Evolutionary conservation across 2,329 filamentous ascomycete genomes (phyloP), one percentile per base, ranked within the genome.

Genomic region (Fusarium begoniae): DNA sequence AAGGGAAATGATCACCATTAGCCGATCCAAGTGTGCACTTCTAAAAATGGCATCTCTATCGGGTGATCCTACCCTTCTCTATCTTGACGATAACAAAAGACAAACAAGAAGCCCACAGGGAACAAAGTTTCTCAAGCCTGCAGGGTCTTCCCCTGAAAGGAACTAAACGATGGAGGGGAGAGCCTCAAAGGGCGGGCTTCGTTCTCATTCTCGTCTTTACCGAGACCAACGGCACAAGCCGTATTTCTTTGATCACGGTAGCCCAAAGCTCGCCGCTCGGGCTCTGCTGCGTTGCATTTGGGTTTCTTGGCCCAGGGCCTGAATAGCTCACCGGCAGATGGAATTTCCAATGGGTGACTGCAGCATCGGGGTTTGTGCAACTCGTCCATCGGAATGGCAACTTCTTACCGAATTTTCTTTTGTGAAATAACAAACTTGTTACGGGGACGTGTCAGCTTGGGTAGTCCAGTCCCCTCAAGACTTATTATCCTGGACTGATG

Each of bases 101-200:
- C 13, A 48, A 13, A 6, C 11, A 51, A 59, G 32, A 37, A 53
- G n/a, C 48, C 64, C 40, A 35, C 56, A 32, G 30, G 28, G 41
- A 63, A 64, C 58, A 69, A 54, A 56, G 66, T 71, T 70, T 63
- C 55, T 43, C 63, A 24, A 20, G 24, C 30, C 67, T 65, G 56
- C 71, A 76, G 73, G 76, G 76, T 61, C 63, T 50, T 66, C 67
- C 74, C 74, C 69, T 74, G 73, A n/a, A 45, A 14, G 20, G 59
- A 15, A 28, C 47, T 53, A 37, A n/a, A 48, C 51, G 38, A 28
- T 58, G 55, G 63, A 63, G 73, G 69, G 60, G 75, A 59, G 64
- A 77, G 74, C 74, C 74, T 76, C 69, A 75, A 70, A 47, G 47
- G 26, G 32, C 15, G 51, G 26, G 8, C 15, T 57, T 58, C 11